Percentiles rank a stretch among this genome's conserved stretches.
Evolutionary conservation across 140 eudicot genomes (phyloP).

Genomic region (Anethum foeniculum): DNA sequence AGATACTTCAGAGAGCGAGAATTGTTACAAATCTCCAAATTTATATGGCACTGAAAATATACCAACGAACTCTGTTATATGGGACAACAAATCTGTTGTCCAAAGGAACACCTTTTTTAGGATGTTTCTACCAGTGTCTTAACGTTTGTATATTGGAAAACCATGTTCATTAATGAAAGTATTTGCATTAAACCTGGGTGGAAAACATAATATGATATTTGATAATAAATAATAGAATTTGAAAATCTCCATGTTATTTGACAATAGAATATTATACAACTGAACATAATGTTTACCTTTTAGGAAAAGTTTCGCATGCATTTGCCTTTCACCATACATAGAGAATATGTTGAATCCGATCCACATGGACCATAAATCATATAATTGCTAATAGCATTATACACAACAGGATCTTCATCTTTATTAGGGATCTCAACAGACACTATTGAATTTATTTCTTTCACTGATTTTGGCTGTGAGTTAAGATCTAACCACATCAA

Average conservation of each 20-base stretch:
- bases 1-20: background rate
- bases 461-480: background rate
- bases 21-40: background rate
- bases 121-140: too few relatives aligned
- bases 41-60: background rate
- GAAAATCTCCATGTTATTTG: too few relatives aligned
- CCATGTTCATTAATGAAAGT: background rate
- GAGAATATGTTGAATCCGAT: background rate
- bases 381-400: background rate
- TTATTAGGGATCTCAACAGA: background rate
- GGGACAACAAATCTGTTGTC: background rate
- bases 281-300: too few relatives aligned
- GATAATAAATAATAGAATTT: too few relatives aligned
- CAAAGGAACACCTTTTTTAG: too few relatives aligned
- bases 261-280: too few relatives aligned
- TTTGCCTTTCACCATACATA: background rate
- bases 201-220: too few relatives aligned
- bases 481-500: background rate
- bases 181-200: background rate
- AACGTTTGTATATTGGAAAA: background rate
- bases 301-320: background rate
- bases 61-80: background rate
- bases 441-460: background rate
- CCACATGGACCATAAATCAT: background rate
- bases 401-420: too few relatives aligned